Conservation (phyloP, 2,329 filamentous ascomycete species). For the Hymenoscyphus fraxineus region DNA sequence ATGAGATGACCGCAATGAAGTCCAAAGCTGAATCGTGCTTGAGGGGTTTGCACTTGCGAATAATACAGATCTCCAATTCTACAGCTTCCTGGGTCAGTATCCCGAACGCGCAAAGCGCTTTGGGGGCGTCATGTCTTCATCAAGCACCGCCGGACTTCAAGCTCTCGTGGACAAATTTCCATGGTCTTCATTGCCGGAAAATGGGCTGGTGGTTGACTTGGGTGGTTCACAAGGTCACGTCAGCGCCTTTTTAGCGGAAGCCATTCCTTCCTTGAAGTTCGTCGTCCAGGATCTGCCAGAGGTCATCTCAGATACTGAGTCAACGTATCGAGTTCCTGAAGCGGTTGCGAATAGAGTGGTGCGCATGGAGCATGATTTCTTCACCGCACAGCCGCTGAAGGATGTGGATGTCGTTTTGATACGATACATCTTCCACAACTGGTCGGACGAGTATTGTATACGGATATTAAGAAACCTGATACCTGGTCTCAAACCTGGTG, state of each 20-base stretch:
- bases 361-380: constrained; percentile 42
- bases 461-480: constrained; percentile 38
- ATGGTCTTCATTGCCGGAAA: constrained; percentile 8
- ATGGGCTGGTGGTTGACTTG: constrained; percentile 15
- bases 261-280: constrained; percentile 26
- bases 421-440: constrained; percentile 46
- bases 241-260: constrained; percentile 23
- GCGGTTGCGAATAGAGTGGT: constrained; percentile 22
- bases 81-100: constrained; percentile 28
- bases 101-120: constrained; percentile 44
- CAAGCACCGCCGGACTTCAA: constrained; percentile 7
- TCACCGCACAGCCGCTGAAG: constrained; percentile 39
- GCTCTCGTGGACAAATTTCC: constrained; percentile 13
- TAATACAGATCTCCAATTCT: constrained; percentile 8
- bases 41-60: constrained; percentile 16
- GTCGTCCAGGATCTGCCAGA: constrained; percentile 31
- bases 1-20: neutral
- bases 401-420: constrained; percentile 43
- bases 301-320: constrained; percentile 16
- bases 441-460: constrained; percentile 40
- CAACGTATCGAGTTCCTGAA: constrained; percentile 13
- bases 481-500: constrained; percentile 40
- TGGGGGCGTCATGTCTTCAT: constrained; percentile 45
- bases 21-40: neutral
- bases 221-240: constrained; percentile 29